Evolutionary conservation across 768 basidiomycete genomes (phyloP), one percentile per base, ranked within the genome.

Genomic region (Albatrellus ellisii): DNA sequence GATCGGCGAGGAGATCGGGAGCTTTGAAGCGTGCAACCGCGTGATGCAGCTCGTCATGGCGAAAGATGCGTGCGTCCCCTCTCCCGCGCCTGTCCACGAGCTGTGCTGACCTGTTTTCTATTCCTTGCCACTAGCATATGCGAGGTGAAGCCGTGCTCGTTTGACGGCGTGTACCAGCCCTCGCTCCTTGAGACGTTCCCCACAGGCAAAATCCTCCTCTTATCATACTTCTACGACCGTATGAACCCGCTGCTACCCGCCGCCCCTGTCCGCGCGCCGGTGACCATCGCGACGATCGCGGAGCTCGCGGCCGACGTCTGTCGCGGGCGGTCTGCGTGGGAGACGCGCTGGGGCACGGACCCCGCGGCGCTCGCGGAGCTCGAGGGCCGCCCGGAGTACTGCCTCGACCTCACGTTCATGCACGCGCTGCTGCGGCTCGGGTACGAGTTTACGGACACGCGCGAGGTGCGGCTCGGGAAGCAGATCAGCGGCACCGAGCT

Each of bases 171-270:
- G 20, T 98, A 98, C 63, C 95, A 99, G 58, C 95, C 95, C 2
- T 83, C 84, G 11, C 68, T 98, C 20, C 65, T 84, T 44, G 85
- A 94, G 47, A 79, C 87, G 8, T 97, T 97, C 73, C 75, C 82
- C 1, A 62, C 68, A 8, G 94, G 94, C 45, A 79, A 79, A 54
- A 70, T 94, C 47, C 73, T 94, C 21, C 75, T 94, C n/a, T 71
- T 99, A 2, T 95, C 91, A 18, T 99, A 98, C 70, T 99, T 98
- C 65, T 95, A 90, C 64, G 95, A 98, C 67, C 85, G 95, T 27
- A 69, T 94, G 44, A 62, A 69, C 21, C 94, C 91, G 0, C 73
- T 99, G 45, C 63, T 90, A 37, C 61, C 61, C 39, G 45, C 53
- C 2, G 42, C 56, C 26, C 38, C 49, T 24, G n/a, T 47, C 32